Evolutionary conservation across 2,329 filamentous ascomycete species (phyloP).

Genomic region (Colletotrichum nymphaeae): DNA sequence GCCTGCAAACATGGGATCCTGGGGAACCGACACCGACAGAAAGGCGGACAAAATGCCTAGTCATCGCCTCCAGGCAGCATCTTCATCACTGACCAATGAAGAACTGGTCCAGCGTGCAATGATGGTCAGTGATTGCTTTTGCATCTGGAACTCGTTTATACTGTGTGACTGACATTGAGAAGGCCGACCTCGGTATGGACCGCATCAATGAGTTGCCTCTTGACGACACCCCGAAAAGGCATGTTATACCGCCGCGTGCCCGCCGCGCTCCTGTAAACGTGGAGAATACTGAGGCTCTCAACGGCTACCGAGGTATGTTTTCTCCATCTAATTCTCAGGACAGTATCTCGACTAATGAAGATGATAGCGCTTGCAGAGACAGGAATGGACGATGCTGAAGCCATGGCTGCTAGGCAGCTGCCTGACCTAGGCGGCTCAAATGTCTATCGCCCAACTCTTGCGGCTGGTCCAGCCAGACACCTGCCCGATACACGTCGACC

Average conservation of each 20-base stretch:
- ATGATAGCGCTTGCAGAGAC: conserved; percentile 38
- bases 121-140: conserved; percentile 2
- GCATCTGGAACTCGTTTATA: not conserved
- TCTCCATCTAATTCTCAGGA: not conserved
- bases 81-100: not conserved
- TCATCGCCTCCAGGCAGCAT: not conserved
- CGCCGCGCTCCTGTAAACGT: not conserved
- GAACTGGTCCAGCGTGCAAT: not conserved
- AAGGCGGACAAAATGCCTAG: conserved; percentile 22
- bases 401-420: conserved; percentile 40
- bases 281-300: conserved; percentile 9
- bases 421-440: conserved; percentile 37
- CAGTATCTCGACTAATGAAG: not conserved
- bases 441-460: not conserved
- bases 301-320: conserved; percentile 6
- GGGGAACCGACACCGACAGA: conserved; percentile 10
- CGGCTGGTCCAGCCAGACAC: not conserved
- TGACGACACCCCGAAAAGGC: conserved; percentile 33
- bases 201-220: conserved; percentile 41
- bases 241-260: not conserved
- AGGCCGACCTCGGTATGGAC: conserved; percentile 45
- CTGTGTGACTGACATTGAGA: not conserved
- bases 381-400: conserved; percentile 45
- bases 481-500: not conserved
- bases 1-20: conserved; percentile 9